These are phyloP conservation scores for Discostella stelligeroides DNA, from an alignment of 108 stramenopile species.

Conservation along the genomic window DNA sequence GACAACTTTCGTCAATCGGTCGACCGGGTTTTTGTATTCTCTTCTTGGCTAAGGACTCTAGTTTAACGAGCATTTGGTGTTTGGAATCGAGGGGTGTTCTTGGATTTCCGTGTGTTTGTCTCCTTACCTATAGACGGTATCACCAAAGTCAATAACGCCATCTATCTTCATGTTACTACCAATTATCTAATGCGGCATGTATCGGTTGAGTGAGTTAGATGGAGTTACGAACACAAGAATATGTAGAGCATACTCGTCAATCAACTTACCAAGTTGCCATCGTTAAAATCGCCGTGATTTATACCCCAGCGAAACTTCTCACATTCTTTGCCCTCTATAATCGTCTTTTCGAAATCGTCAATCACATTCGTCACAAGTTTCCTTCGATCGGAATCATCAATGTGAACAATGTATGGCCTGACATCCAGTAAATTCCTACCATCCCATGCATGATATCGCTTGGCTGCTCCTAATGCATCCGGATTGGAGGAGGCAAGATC, in stretches of 20 bases:
- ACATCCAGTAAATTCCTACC: constrained; percentile 70
- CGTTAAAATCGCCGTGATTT: constrained; percentile 84
- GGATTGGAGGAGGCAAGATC: constrained; percentile 39
- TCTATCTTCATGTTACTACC: constrained; percentile 46
- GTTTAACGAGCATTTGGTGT: constrained; percentile 58
- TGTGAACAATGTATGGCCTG: constrained; percentile 58
- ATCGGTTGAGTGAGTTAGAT: background rate
- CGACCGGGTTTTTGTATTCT: constrained; percentile 55
- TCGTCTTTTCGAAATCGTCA: constrained; percentile 61
- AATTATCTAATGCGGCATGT: background rate
- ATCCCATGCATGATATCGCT: constrained; percentile 87
- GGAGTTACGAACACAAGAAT: background rate
- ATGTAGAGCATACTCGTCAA: background rate
- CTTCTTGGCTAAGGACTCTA: constrained; percentile 72
- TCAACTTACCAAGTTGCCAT: constrained; percentile 79
- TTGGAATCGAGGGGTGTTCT: background rate
- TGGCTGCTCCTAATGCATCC: constrained; percentile 38
- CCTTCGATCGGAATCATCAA: constrained; percentile 56
- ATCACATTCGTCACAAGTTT: constrained; percentile 66
- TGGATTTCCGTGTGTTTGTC: background rate
- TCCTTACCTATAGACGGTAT: constrained; percentile 84
- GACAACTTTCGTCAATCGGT: constrained; percentile 89
- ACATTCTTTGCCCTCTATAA: constrained; percentile 58
- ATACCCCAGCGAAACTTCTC: constrained; percentile 56
- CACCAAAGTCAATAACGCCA: constrained; percentile 92